Base-by-base conservation (phyloP, 2,329 filamentous ascomycete species). In the Aspergillus ochraceoroseus region DNA sequence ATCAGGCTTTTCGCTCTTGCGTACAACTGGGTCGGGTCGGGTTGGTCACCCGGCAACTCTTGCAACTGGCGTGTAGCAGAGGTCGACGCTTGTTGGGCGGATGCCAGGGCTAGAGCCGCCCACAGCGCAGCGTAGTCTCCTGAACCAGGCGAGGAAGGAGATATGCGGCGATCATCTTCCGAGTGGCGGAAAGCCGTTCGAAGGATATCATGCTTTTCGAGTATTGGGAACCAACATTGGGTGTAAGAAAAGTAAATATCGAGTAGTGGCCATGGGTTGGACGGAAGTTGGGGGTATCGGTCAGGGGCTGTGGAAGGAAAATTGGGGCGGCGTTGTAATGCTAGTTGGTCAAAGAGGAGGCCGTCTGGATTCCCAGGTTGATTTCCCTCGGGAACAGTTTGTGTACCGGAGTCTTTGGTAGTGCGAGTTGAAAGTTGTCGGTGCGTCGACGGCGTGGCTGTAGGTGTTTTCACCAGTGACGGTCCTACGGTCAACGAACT, bases 181-280 rank as follows among this genome's bases (percentile, higher is more conserved):
- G 53, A 51, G 18, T 62, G 58, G 22, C 56, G 58, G 25, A 59
- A 63, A 9, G 59, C 60, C 20, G 76, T 78, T 17, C 73, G 73
- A 19, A 82, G 66, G 3, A 85, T 66, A 28, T 75, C 72, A 33
- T 82, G 75, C 47, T 80, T 83, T 48, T 87, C 80, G 7, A 83
- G 69, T 17, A 89, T 79, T 0, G 85, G 85, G 17, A 89, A 72
- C 85, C 85, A 89, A 38, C 76, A 79, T 57, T 88, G 82, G 0
- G 81, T 85, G 52, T 85, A 86, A 1, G 82, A 77, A 44, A 86
- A 84, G 57, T 87, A 88, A 3, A 83, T 72, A 49, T 87, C 82
- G 26, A 88, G 65, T 3, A 88, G 70, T 2, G 73, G 69, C 59
- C 61, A 63, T 17, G 58, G 55, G 37, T 64, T 64, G 11, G 55